Conservation (phyloP, 768 basidiomycete genomes). For the Dioszegia aurantiaca region DNA sequence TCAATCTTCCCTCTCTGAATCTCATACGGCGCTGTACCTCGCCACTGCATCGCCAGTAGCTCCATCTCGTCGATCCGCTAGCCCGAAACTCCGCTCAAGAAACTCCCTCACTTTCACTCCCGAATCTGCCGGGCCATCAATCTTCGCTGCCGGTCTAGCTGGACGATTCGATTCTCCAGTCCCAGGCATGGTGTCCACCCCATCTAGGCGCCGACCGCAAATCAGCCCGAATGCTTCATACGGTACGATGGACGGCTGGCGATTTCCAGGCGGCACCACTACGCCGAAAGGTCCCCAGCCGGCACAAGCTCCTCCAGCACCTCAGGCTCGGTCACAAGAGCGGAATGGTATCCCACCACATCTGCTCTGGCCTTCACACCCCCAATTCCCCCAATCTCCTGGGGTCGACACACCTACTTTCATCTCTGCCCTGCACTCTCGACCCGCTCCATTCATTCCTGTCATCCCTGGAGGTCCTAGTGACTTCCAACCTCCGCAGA, state of each 20-base stretch:
- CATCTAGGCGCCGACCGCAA: constrained; percentile 14
- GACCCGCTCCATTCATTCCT: background rate
- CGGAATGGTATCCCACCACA: constrained; percentile 5
- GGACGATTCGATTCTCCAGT: constrained; percentile 21
- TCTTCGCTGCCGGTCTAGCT: background rate
- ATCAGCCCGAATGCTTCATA: constrained; percentile 21
- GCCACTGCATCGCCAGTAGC: constrained; percentile 39
- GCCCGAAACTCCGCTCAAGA: constrained; percentile 29
- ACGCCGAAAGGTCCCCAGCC: constrained; percentile 9
- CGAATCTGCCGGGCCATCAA: constrained; percentile 32
- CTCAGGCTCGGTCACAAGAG: constrained; percentile 12
- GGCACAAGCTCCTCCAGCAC: background rate
- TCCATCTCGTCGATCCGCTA: constrained; percentile 23
- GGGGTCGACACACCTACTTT: constrained; percentile 27
- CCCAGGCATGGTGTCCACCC: constrained; percentile 5
- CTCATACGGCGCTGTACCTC: constrained; percentile 42
- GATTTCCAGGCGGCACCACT: constrained; percentile 28
- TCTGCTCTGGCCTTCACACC: constrained; percentile 36
- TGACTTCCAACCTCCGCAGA: constrained; percentile 21
- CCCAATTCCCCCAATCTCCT: constrained; percentile 36
- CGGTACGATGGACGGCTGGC: constrained; percentile 36
- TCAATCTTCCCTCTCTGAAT: constrained; percentile 44
- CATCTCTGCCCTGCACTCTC: background rate
- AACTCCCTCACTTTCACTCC: constrained; percentile 35
- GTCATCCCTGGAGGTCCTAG: background rate